These are phyloP conservation scores for Auriculariales sp. DNA, from an alignment of 768 basidiomycete species.

Conservation along the genomic window DNA sequence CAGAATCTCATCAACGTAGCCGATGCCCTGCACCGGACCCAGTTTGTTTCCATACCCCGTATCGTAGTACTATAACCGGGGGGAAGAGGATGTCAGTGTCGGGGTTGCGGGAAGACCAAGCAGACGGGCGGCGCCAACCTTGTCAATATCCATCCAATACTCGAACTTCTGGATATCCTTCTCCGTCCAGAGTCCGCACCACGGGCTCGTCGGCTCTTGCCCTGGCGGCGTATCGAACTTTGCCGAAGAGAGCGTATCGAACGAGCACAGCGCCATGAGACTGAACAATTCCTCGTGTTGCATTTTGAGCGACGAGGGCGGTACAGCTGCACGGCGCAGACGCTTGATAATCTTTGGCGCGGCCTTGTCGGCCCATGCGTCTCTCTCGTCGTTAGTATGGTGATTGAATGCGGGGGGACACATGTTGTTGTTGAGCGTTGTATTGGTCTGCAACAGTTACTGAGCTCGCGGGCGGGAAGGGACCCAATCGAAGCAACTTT, in stretches of 20 bases:
- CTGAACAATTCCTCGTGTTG: constrained; percentile 35
- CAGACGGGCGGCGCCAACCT: constrained; percentile 31
- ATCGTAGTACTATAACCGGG: not conserved
- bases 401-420: constrained; percentile 52
- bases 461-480: too few species aligned
- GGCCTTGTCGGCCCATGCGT: constrained; percentile 47
- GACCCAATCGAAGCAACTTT: too few species aligned
- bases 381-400: too few species aligned
- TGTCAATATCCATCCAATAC: constrained; percentile 57
- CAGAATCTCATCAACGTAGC: constrained; percentile 80
- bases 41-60: constrained; percentile 49
- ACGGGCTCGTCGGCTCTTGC: constrained; percentile 37
- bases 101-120: not conserved
- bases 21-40: constrained; percentile 70
- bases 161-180: constrained; percentile 55
- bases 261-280: constrained; percentile 64
- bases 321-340: constrained; percentile 32
- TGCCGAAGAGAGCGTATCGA: constrained; percentile 45
- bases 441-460: constrained; percentile 22
- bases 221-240: not conserved
- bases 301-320: constrained; percentile 48
- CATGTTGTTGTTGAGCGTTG: constrained; percentile 52
- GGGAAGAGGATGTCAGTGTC: not conserved
- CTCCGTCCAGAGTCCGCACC: constrained; percentile 55
- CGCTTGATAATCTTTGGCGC: constrained; percentile 39